These are phyloP conservation scores for Rickenella mellea DNA, from an alignment of 768 basidiomycete species.

Conservation along the genomic window DNA sequence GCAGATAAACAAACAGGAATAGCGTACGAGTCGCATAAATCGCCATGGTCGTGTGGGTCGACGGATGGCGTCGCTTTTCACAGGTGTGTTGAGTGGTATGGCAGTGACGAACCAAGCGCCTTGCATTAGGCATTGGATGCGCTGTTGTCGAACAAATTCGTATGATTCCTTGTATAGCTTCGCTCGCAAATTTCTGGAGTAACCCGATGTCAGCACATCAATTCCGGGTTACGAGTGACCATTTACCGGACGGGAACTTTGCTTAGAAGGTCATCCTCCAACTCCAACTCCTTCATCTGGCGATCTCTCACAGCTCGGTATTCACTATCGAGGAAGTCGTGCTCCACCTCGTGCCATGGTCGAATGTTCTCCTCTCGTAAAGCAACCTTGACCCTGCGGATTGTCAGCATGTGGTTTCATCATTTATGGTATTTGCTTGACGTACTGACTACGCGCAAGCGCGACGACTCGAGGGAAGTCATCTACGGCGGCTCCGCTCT, in stretches of 20 bases:
- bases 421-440: slow-evolving; percentile 11
- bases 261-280: slow-evolving; percentile 78
- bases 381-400: slow-evolving; percentile 61
- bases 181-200: slow-evolving; percentile 62
- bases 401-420: slow-evolving; percentile 5
- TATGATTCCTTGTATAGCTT: slow-evolving; percentile 86
- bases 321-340: slow-evolving; percentile 71
- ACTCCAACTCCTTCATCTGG: slow-evolving; percentile 84
- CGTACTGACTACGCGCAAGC: slow-evolving; percentile 78
- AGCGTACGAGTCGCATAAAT: slow-evolving; percentile 72
- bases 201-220: neutral
- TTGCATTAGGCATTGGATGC: slow-evolving; percentile 79
- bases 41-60: slow-evolving; percentile 67
- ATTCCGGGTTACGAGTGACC: neutral
- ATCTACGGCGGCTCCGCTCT: slow-evolving; percentile 65
- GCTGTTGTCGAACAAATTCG: slow-evolving; percentile 82
- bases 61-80: slow-evolving; percentile 39
- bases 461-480: slow-evolving; percentile 77
- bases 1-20: neutral
- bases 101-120: slow-evolving; percentile 92
- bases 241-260: slow-evolving; percentile 76
- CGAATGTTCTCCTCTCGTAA: slow-evolving; percentile 65
- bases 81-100: slow-evolving; percentile 39
- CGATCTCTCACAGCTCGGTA: slow-evolving; percentile 80
- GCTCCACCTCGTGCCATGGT: slow-evolving; percentile 78